Evolutionary conservation across 164 flowering plant genomes (phyloP).

Genomic region (Paratinospora sagittata): DNA sequence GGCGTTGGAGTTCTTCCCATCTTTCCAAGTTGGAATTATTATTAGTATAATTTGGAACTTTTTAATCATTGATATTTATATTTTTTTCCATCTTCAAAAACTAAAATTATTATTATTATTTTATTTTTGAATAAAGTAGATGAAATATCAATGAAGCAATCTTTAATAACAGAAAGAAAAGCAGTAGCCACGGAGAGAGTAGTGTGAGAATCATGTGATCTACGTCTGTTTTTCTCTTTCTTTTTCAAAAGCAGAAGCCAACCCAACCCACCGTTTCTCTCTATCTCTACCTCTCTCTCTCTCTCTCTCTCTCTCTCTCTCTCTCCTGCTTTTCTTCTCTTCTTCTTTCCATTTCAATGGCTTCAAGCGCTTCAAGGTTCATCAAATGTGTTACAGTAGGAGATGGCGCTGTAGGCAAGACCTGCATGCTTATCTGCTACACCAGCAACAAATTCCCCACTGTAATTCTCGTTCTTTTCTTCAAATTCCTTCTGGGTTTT

Average conservation of each 20-base stretch:
- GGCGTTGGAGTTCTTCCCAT: too few species aligned
- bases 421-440: slow-evolving; percentile 94
- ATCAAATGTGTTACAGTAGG: slow-evolving; percentile 97
- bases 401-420: slow-evolving; percentile 97
- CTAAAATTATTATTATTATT: background rate
- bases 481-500: slow-evolving; percentile 17
- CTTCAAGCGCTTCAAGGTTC: slow-evolving; percentile 74
- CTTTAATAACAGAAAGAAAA: slow-evolving; percentile 7
- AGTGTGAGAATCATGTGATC: slow-evolving; percentile 74
- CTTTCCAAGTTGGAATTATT: too few species aligned
- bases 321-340: slow-evolving; percentile 9
- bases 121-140: background rate
- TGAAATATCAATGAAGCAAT: background rate
- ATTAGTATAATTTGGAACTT: too few species aligned
- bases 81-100: too few species aligned
- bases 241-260: slow-evolving; percentile 1
- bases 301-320: slow-evolving; percentile 1
- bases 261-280: slow-evolving; percentile 7
- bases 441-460: slow-evolving; percentile 97
- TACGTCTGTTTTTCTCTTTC: slow-evolving; percentile 11
- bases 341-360: slow-evolving; percentile 36
- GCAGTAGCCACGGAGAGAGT: slow-evolving; percentile 24
- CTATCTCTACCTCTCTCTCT: background rate
- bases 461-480: slow-evolving; percentile 31
- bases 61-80: too few species aligned